These are phyloP conservation scores for Syzygium malaccense DNA, from an alignment of 441 rosid genomes.

Conservation along the genomic window DNA sequence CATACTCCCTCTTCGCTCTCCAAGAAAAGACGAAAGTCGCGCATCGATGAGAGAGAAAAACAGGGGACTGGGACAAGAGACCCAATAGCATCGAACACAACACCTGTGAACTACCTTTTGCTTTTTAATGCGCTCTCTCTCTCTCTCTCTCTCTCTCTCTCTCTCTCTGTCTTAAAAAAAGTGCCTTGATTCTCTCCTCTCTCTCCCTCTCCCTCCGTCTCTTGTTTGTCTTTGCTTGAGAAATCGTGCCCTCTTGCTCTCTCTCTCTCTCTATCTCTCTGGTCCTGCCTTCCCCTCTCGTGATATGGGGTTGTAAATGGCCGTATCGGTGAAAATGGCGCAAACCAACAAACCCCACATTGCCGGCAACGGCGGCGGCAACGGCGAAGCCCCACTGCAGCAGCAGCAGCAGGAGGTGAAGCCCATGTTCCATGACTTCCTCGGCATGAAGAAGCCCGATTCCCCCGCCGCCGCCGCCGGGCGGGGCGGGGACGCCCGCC, in stretches of 20 bases:
- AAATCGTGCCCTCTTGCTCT: not conserved
- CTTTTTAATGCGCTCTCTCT: conserved; percentile 6
- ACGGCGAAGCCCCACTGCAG: not conserved
- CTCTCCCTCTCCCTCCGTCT: not conserved
- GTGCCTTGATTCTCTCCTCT: not conserved
- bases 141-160: not conserved
- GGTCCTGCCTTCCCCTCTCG: not conserved
- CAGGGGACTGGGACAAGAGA: not conserved
- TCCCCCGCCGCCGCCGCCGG: conserved; percentile 25
- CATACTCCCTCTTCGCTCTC: not conserved
- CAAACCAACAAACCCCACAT: not conserved
- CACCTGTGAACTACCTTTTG: conserved; percentile 9
- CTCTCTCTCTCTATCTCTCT: not conserved
- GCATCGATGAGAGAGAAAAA: not conserved
- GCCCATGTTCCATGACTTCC: conserved; percentile 79
- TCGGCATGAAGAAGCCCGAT: conserved; percentile 54
- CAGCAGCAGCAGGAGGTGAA: conserved; percentile 28
- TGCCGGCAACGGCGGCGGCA: not conserved
- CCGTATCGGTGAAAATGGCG: conserved; percentile 26
- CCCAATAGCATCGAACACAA: not conserved
- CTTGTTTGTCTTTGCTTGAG: not conserved
- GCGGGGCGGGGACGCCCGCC: conserved; percentile 17
- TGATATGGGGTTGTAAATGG: conserved; percentile 32
- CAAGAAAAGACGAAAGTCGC: not conserved
- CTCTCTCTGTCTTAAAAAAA: not conserved